A percentile compares a stretch with the other conserved stretches of the same genome.
phyloP scores from a whole-genome alignment of 495 filamentous ascomycete genomes.

The Amphirosellinia nigrospora region DNA sequence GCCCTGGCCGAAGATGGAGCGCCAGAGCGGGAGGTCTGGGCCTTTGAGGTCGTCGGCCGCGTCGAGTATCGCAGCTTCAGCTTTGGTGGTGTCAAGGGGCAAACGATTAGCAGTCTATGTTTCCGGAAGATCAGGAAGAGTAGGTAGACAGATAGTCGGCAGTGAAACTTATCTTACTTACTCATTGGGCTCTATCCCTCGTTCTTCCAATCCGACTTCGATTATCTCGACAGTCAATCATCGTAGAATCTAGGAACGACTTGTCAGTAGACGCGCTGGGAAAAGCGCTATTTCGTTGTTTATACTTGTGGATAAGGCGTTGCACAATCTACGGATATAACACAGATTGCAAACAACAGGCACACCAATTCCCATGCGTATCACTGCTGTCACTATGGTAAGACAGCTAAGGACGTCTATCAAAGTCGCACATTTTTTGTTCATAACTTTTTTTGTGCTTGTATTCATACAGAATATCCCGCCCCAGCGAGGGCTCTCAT shows the following conservation, averaged over 20 bases:
- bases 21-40: constrained; percentile 15
- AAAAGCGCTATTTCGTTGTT: neutral
- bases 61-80: constrained; percentile 83
- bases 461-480: constrained; percentile 21
- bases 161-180: neutral
- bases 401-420: neutral
- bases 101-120: constrained; percentile 82
- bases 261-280: neutral
- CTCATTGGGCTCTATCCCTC: neutral
- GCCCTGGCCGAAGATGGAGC: neutral
- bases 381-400: neutral
- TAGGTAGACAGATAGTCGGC: neutral
- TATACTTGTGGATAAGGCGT: no score
- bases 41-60: constrained; percentile 59
- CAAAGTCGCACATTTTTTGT: constrained; percentile 1
- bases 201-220: neutral
- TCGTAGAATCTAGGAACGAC: neutral
- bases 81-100: constrained; percentile 85
- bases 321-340: neutral
- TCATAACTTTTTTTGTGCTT: neutral
- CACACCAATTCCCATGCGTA: neutral
- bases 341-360: neutral
- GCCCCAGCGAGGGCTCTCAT: neutral
- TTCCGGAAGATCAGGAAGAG: constrained; percentile 60
- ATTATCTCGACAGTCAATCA: neutral